A percentile compares a stretch with the other conserved stretches of the same genome.
These are phyloP conservation scores for Epichloe uncinata DNA, from an alignment of 2,329 filamentous ascomycete genomes.

Conservation along the genomic window DNA sequence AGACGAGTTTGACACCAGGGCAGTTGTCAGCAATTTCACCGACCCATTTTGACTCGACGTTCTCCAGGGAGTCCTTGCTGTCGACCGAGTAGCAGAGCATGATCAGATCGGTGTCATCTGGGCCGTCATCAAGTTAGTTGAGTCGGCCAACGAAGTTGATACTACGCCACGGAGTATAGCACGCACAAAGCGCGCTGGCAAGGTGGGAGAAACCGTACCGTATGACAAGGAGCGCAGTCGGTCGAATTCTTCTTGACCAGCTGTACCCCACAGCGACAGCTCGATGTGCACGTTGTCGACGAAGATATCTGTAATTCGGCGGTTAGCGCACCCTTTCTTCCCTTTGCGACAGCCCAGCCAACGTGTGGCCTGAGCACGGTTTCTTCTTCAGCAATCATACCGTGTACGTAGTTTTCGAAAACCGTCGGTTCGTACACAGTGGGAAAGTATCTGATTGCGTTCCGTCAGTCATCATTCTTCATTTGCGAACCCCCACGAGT, in stretches of 20 bases:
- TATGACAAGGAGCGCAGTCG: slow-evolving; percentile 89
- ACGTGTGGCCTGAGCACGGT: background rate
- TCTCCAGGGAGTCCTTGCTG: slow-evolving; percentile 90
- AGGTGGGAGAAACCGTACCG: slow-evolving; percentile 32
- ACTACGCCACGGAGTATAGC: no score
- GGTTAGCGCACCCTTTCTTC: background rate
- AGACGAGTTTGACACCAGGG: slow-evolving; percentile 83
- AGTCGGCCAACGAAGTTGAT: background rate
- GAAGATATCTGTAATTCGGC: slow-evolving; percentile 64
- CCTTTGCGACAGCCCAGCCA: background rate
- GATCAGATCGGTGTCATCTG: slow-evolving; percentile 84
- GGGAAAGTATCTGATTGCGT: slow-evolving; percentile 64
- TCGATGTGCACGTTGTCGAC: slow-evolving; percentile 96
- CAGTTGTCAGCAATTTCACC: slow-evolving; percentile 97
- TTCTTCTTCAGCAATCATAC: slow-evolving; percentile 34
- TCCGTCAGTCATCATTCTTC: background rate
- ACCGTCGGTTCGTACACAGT: slow-evolving; percentile 98
- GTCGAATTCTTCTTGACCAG: slow-evolving; percentile 98
- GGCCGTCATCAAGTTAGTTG: slow-evolving; percentile 6
- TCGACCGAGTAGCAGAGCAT: slow-evolving; percentile 99
- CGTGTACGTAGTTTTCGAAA: slow-evolving; percentile 98
- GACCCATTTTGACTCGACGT: slow-evolving; percentile 98
- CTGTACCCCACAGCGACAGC: slow-evolving; percentile 94
- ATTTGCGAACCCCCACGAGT: no score
- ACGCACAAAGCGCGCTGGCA: background rate